Evolutionary conservation across 2,329 filamentous ascomycete species (phyloP).

Genomic region (Fusarium scirpi): DNA sequence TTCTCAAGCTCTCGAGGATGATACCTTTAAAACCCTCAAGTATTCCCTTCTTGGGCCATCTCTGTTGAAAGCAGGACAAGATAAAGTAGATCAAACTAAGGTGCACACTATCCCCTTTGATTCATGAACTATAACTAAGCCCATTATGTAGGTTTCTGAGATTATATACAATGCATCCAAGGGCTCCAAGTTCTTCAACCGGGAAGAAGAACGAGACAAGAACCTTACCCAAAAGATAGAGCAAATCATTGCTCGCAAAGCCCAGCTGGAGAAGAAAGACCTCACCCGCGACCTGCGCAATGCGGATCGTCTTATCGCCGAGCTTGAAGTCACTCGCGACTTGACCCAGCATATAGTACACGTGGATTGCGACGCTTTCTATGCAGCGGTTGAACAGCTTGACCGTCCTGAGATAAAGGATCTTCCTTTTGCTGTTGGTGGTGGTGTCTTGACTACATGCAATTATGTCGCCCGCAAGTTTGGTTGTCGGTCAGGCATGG

Average conservation of each 20-base stretch:
- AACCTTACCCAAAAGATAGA: constrained; percentile 87
- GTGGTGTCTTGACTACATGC: constrained; percentile 72
- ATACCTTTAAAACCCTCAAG: constrained; percentile 72
- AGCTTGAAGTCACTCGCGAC: constrained; percentile 83
- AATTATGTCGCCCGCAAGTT: constrained; percentile 93
- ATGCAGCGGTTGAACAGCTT: constrained; percentile 90
- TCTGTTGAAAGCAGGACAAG: constrained; percentile 92
- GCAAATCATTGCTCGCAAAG: constrained; percentile 80
- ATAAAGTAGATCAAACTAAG: constrained; percentile 91
- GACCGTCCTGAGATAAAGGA: constrained; percentile 86
- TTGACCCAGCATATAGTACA: constrained; percentile 89
- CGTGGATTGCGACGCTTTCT: constrained; percentile 97
- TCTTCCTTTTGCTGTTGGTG: constrained; percentile 90
- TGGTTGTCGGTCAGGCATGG: constrained; percentile 95
- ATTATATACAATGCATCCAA: constrained; percentile 98
- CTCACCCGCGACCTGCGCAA: constrained; percentile 77
- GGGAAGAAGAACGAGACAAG: constrained; percentile 86
- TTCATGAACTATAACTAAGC: constrained; percentile 2
- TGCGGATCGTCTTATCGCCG: constrained; percentile 83
- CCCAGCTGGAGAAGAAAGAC: constrained; percentile 79
- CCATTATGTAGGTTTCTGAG: constrained; percentile 77
- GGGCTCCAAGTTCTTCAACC: constrained; percentile 95
- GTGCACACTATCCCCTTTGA: constrained; percentile 52
- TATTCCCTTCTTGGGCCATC: constrained; percentile 92
- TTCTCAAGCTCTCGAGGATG: constrained; percentile 13